Base-by-base conservation (phyloP, 2,329 filamentous ascomycete species). In the Daldinia sp. region DNA sequence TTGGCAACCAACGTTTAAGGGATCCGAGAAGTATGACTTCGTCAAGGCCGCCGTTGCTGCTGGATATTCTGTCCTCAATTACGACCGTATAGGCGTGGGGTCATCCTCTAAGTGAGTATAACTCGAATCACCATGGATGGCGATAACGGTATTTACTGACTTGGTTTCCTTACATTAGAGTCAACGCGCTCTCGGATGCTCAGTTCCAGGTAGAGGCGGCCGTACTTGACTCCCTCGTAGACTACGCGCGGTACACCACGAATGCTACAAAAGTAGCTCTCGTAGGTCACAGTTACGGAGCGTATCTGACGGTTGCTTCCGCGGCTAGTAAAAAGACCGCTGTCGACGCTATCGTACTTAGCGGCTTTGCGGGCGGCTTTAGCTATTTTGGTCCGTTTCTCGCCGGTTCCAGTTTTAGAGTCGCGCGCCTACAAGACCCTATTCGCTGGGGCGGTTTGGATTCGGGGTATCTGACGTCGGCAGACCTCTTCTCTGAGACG, bases 161-260 rank as follows among this genome's bases (percentile, higher is more conserved):
- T 11, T 2, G 15, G 7, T n/a, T n/a, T 11, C 1, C 1, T 21
- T 9, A 0, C 25, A 19, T 2, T 23, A 74, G 73, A 29, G 41
- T 74, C 13, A 43, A 71, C 50, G 54, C 73, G 2, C 49, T 70
- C 8, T 57, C 52, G 1, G 73, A 74, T 35, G 72, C 73, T 5
- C 73, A 75, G n/a, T 75, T 74, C 50, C 72, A 74, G 66, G 73
- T 75, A n/a, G 67, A 75, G 58, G 68, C 67, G 1, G 68, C 72
- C 11, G 73, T 74, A 4, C 68, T 75, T 9, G 69, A 71, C 62
- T 67, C 67, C 11, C 70, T 75, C 27, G 57, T 73, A 27, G 53
- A 58, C 27, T 72, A 74, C 35, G 72, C 67, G 23, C 70, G 68
- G n/a, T 35, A 59, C 32, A 29, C 61, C 7, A 34, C 48, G 10